A percentile compares a stretch with the other conserved stretches of the same genome.
These are phyloP conservation scores for Suillus discolor DNA, from an alignment of 768 basidiomycete genomes.

Conservation along the genomic window DNA sequence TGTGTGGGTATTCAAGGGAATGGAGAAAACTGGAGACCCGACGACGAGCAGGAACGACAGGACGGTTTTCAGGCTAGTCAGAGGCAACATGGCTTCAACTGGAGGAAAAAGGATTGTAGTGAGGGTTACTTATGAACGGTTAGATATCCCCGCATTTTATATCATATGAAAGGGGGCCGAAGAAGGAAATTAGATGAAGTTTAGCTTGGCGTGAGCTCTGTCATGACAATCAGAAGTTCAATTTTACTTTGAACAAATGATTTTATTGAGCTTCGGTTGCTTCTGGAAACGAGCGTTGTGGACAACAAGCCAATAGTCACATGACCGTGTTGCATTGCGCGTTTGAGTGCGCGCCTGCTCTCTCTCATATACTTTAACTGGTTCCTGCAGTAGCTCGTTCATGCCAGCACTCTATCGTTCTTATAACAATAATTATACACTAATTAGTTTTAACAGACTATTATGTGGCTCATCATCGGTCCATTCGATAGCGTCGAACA, in stretches of 20 bases:
- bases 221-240: background rate
- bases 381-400: background rate
- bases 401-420: background rate
- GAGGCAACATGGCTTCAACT: background rate
- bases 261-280: background rate
- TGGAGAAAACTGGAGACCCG: background rate
- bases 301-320: background rate
- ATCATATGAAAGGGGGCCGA: background rate
- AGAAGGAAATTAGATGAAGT: background rate
- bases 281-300: background rate
- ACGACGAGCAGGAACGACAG: background rate
- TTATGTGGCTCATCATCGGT: conserved; percentile 59
- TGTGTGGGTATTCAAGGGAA: background rate
- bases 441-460: background rate
- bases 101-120: background rate
- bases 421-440: background rate
- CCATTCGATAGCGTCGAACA: conserved; percentile 50
- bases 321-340: conserved; percentile 1
- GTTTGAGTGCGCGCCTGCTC: conserved; percentile 1
- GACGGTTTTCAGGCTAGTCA: background rate
- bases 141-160: background rate
- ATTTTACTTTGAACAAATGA: background rate
- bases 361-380: background rate
- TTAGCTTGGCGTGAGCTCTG: background rate
- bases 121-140: background rate